Evolutionary conservation across 1,139 yeast genomes (phyloP).

Genomic region (Taphrina communis): DNA sequence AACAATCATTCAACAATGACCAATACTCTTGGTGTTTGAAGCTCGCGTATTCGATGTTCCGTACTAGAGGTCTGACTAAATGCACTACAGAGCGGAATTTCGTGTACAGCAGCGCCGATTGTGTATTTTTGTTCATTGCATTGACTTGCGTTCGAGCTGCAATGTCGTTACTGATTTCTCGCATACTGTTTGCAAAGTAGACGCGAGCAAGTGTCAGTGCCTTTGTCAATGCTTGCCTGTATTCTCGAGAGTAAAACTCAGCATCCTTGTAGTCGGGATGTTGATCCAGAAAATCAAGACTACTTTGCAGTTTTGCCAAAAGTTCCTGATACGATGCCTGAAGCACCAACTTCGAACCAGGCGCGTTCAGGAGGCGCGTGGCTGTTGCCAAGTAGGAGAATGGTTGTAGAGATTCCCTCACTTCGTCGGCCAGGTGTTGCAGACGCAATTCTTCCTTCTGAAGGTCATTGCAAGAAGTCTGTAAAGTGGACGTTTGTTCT

Average conservation of each 20-base stretch:
- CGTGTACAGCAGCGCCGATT: conserved; percentile 65
- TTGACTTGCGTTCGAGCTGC: conserved; percentile 50
- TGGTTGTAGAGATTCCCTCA: conserved; percentile 62
- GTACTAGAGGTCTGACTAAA: conserved; percentile 57
- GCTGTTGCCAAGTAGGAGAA: conserved; percentile 76
- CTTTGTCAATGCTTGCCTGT: conserved; percentile 83
- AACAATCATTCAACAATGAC: conserved; percentile 72
- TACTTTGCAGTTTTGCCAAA: conserved; percentile 65
- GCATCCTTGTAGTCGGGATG: conserved; percentile 66
- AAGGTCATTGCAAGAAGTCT: conserved; percentile 62
- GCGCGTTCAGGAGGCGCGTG: conserved; percentile 70
- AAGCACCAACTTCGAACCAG: conserved; percentile 69
- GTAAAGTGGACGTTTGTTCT: conserved; percentile 68
- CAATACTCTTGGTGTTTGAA: conserved; percentile 62
- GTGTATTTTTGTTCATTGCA: conserved; percentile 53
- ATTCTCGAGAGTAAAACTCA: conserved; percentile 71
- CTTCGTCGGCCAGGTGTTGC: conserved; percentile 56
- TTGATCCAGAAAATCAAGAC: conserved; percentile 58
- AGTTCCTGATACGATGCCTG: conserved; percentile 62
- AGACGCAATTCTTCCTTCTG: conserved; percentile 61
- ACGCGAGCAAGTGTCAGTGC: conserved; percentile 77
- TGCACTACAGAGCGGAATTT: conserved; percentile 61
- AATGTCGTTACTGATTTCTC: conserved; percentile 58
- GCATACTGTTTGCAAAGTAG: conserved; percentile 64
- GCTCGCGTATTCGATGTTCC: conserved; percentile 61